Evolutionary conservation across 352 stramenopile genomes (phyloP).

Genomic region (Globisporangium cystogenes): DNA sequence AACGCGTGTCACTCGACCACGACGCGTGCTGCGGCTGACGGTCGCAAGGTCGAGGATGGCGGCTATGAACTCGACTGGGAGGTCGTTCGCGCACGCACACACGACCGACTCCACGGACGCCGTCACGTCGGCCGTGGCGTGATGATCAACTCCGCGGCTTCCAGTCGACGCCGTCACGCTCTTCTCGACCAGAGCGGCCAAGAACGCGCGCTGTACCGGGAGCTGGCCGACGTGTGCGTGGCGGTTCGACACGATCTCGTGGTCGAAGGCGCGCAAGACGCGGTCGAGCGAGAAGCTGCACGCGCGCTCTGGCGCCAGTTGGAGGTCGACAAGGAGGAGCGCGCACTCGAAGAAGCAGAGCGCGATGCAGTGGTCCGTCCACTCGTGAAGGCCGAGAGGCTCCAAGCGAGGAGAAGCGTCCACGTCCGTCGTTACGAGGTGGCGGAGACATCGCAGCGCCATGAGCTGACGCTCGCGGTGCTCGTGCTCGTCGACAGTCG

Average conservation of each 20-base stretch:
- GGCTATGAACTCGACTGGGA: slow-evolving; percentile 14
- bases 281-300: slow-evolving; percentile 13
- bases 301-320: background rate
- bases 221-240: background rate
- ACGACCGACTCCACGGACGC: slow-evolving; percentile 15
- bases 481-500: background rate
- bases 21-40: background rate
- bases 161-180: background rate
- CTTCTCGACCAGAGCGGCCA: slow-evolving; percentile 4
- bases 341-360: slow-evolving; percentile 21
- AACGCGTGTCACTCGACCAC: slow-evolving; percentile 15
- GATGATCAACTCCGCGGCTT: background rate
- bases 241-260: slow-evolving; percentile 3
- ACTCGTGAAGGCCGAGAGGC: background rate
- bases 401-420: background rate
- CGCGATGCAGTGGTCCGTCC: slow-evolving; percentile 14
- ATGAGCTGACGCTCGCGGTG: slow-evolving; percentile 1
- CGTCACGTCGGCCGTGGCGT: background rate
- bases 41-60: slow-evolving; percentile 1
- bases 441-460: background rate
- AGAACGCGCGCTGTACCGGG: background rate
- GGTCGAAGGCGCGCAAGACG: slow-evolving; percentile 14
- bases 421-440: background rate
- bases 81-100: slow-evolving; percentile 22
- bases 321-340: slow-evolving; percentile 17